Evolutionary conservation across 805 yeast species (phyloP).

Genomic region (Metschnikowia gruessii): DNA sequence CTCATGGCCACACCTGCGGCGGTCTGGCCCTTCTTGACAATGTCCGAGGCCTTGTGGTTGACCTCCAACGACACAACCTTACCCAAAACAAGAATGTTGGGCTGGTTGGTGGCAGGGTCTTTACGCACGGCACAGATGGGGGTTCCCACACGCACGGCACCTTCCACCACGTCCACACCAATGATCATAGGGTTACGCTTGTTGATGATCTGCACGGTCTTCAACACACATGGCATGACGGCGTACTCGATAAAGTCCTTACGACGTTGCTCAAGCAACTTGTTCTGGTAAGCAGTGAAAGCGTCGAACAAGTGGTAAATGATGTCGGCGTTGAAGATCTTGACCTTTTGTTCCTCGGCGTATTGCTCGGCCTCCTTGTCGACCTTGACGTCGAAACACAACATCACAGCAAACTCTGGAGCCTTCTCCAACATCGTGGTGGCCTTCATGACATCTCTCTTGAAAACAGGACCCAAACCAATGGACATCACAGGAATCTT

Average conservation of each 20-base stretch:
- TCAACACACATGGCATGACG: slow-evolving; percentile 91
- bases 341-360: slow-evolving; percentile 89
- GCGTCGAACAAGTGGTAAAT: slow-evolving; percentile 96
- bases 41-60: slow-evolving; percentile 78
- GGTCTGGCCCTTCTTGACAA: slow-evolving; percentile 91
- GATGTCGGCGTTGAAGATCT: slow-evolving; percentile 92
- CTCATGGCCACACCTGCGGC: slow-evolving; percentile 99
- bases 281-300: slow-evolving; percentile 86
- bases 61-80: slow-evolving; percentile 91
- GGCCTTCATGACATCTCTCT: slow-evolving; percentile 98
- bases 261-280: slow-evolving; percentile 86
- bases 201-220: slow-evolving; percentile 93
- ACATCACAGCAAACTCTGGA: slow-evolving; percentile 94
- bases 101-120: slow-evolving; percentile 81
- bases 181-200: slow-evolving; percentile 99
- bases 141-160: slow-evolving; percentile 84
- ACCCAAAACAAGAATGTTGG: slow-evolving; percentile 72
- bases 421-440: slow-evolving; percentile 96
- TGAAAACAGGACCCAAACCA: slow-evolving; percentile 96
- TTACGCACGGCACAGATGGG: slow-evolving; percentile 92
- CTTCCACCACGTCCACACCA: slow-evolving; percentile 97
- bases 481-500: slow-evolving; percentile 99
- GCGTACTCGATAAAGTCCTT: slow-evolving; percentile 85
- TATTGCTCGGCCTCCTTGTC: slow-evolving; percentile 99
- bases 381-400: slow-evolving; percentile 95